Conservation (phyloP, 1,284 basidiomycete species). For the Cutaneotrichosporon sp. region DNA sequence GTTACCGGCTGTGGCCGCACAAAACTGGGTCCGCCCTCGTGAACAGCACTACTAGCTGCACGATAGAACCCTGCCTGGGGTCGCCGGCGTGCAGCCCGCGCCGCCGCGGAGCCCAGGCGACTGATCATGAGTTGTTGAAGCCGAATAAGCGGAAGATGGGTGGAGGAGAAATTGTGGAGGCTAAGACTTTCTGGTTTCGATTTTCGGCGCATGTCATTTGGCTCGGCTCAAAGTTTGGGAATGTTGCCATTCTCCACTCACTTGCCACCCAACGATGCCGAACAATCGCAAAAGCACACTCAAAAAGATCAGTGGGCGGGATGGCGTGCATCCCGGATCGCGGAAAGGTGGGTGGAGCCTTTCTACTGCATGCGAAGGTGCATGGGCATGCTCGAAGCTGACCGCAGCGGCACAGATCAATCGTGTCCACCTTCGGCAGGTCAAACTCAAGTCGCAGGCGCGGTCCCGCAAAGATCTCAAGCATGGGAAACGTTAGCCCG, state of each 20-base stretch:
- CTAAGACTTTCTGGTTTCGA: too few species aligned
- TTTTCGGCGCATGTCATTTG: background rate
- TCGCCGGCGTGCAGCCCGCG: background rate
- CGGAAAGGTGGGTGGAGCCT: slow-evolving; percentile 43
- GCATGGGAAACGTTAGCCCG: slow-evolving; percentile 31
- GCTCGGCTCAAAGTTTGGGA: slow-evolving; percentile 7
- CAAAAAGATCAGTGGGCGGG: slow-evolving; percentile 49
- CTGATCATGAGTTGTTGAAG: background rate
- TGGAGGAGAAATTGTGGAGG: background rate
- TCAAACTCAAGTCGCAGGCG: slow-evolving; percentile 59
- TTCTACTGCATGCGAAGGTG: background rate
- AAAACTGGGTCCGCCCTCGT: background rate
- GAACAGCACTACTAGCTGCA: background rate
- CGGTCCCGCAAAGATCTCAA: slow-evolving; percentile 53
- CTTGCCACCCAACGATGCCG: slow-evolving; percentile 27
- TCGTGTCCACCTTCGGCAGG: slow-evolving; percentile 64
- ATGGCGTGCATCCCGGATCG: slow-evolving; percentile 46
- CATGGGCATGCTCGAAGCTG: background rate
- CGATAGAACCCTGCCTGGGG: background rate
- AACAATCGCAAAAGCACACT: slow-evolving; percentile 46
- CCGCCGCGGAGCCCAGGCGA: slow-evolving; percentile 1
- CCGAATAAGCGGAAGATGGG: background rate
- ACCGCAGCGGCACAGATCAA: slow-evolving; percentile 64
- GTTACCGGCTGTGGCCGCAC: background rate
- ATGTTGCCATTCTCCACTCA: background rate